These are phyloP conservation scores for Kregervanrija delftensis DNA, from an alignment of 805 yeast species.

Conservation along the genomic window DNA sequence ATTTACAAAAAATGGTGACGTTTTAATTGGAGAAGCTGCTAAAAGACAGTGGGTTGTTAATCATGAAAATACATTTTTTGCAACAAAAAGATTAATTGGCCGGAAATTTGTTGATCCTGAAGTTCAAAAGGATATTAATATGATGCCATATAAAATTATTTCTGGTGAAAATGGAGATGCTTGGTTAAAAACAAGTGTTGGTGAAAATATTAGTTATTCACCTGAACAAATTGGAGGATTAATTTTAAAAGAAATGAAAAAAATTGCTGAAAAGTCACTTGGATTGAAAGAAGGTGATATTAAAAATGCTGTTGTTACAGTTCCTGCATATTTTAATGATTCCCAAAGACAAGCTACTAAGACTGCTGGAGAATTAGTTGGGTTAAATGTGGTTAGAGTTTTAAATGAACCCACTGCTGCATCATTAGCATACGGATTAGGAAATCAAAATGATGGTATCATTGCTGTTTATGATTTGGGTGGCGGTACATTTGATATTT, in stretches of 20 bases:
- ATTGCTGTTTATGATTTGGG: slow-evolving; percentile 96
- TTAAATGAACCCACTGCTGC: slow-evolving; percentile 90
- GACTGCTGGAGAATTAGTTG: slow-evolving; percentile 93
- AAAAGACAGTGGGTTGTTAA: slow-evolving; percentile 94
- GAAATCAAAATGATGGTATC: slow-evolving; percentile 52
- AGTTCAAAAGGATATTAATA: slow-evolving; percentile 82
- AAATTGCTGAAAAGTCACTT: slow-evolving; percentile 79
- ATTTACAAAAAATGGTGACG: slow-evolving; percentile 79
- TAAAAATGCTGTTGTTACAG: slow-evolving; percentile 85
- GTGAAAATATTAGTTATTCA: slow-evolving; percentile 75
- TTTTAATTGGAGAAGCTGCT: slow-evolving; percentile 90
- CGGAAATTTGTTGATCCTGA: slow-evolving; percentile 84
- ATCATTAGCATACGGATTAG: slow-evolving; percentile 88
- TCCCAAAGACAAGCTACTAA: slow-evolving; percentile 89
- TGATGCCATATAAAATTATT: slow-evolving; percentile 86
- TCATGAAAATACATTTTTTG: slow-evolving; percentile 89
- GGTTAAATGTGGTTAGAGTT: slow-evolving; percentile 78
- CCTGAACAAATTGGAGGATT: slow-evolving; percentile 96
- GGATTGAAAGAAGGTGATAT: slow-evolving; percentile 49
- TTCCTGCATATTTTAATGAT: slow-evolving; percentile 85
- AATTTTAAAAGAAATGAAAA: slow-evolving; percentile 89
- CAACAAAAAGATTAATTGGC: slow-evolving; percentile 93
- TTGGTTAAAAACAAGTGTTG: slow-evolving; percentile 70
- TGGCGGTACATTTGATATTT: slow-evolving; percentile 97
- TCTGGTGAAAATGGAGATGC: slow-evolving; percentile 93